Evolutionary conservation across 2,329 filamentous ascomycete species (phyloP).

Genomic region (Stromatinia cepivora): DNA sequence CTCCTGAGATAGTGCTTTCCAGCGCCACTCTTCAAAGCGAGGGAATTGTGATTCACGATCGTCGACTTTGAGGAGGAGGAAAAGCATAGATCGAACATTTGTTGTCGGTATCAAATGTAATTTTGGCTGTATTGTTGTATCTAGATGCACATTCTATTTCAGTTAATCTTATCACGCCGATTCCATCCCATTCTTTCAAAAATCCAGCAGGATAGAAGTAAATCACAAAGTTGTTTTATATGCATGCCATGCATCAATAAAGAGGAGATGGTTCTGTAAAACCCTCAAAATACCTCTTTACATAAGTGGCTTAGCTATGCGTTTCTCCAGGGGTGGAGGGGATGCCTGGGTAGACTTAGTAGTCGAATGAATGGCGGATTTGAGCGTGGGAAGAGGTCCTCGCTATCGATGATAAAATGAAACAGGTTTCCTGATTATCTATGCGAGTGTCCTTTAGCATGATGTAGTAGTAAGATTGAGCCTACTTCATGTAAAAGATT

Average conservation of each 20-base stretch:
- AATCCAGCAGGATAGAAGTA: neutral
- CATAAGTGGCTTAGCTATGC: neutral
- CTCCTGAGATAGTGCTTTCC: neutral
- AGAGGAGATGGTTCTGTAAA: neutral
- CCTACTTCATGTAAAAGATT: too few relatives aligned
- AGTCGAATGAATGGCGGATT: neutral
- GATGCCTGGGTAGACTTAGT: neutral
- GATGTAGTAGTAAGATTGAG: too few relatives aligned
- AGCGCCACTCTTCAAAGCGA: neutral
- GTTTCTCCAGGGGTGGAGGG: neutral
- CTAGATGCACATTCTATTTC: neutral
- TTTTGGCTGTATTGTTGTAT: neutral
- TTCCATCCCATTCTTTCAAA: neutral
- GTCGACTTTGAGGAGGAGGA: neutral
- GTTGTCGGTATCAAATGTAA: neutral
- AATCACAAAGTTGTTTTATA: neutral
- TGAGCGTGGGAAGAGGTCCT: neutral
- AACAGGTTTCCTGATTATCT: neutral
- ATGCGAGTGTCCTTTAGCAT: too few relatives aligned
- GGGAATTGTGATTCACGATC: neutral
- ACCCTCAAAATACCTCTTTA: neutral
- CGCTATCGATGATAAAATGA: too few relatives aligned
- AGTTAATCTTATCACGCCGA: neutral
- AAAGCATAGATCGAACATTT: neutral
- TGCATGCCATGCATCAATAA: neutral